Base-by-base conservation (phyloP, 768 basidiomycete species). In the Auriscalpium orientale region DNA sequence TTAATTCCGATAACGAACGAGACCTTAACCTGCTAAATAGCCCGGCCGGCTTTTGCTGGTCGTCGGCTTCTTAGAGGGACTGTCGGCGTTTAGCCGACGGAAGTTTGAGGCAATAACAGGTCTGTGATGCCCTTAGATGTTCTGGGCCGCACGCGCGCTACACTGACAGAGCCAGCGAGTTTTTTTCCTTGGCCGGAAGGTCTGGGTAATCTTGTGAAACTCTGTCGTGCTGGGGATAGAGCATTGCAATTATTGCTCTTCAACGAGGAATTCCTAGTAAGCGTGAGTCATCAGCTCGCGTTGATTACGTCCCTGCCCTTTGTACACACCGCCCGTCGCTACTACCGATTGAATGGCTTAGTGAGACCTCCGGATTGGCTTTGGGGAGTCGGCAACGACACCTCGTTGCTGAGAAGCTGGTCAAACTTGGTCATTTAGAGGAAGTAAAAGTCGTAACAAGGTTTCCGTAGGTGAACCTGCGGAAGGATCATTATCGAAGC, bases 1-100 rank as follows among this genome's bases (percentile, higher is more conserved):
- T 89, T 89, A 89, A 90, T 89, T 89, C 85, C 82, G 86, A 89
- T 89, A 88, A 88, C 82, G 83, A 89, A 87, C 81, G 85, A 89
- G 86, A 89, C 87, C 83, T 82, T 28, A 28, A 28, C 22, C 22
- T 28, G 22, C 22, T 28, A 28, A 28, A 28, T 28, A 28, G 22
- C 22, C 22, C 22, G 22, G 22, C 22, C 22, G 22, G 22, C 22
- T 28, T 28, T 28, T 28, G 22, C 22, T 28, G 22, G 22, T 28
- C 22, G 22, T 28, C 5, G 22, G 22, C 22, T 28, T 28, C 22
- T 28, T 28, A 28, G 22, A 28, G 22, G 22, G 22, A 28, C 22
- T 28, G 22, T 28, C 22, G 22, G 22, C 22, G 22, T 28, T 28
- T 28, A 28, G 22, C 22, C 22, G 22, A 28, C 22, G 22, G 22